Evolutionary conservation across 495 filamentous ascomycete species (phyloP).

Genomic region (Oidiodendron maius): DNA sequence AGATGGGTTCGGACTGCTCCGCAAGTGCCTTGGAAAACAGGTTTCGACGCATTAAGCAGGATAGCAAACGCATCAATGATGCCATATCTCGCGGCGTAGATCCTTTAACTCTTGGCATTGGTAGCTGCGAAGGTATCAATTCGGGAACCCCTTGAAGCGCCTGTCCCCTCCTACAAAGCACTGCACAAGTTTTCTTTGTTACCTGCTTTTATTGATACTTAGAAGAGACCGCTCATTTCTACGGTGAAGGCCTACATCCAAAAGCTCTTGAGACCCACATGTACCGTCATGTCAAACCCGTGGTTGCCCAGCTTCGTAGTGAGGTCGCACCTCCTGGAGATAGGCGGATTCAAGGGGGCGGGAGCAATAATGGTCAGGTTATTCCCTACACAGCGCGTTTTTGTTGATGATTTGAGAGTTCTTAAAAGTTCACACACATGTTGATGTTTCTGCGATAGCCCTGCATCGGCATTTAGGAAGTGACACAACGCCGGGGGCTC

Average conservation of each 20-base stretch:
- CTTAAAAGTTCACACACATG: not conserved
- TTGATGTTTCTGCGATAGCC: slow-evolving; percentile 1
- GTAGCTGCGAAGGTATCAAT: not conserved
- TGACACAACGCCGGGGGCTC: not conserved
- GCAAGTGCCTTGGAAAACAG: slow-evolving; percentile 18
- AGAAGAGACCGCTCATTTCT: slow-evolving; percentile 9
- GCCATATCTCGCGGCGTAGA: slow-evolving; percentile 22
- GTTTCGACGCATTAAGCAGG: slow-evolving; percentile 32
- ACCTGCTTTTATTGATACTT: not conserved
- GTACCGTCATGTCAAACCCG: not conserved
- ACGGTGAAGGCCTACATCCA: not conserved
- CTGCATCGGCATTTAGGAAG: not conserved
- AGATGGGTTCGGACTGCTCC: slow-evolving; percentile 21
- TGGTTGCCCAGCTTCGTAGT: too few species aligned
- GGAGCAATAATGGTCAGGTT: slow-evolving; percentile 5
- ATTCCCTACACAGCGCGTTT: slow-evolving; percentile 2
- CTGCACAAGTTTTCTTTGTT: slow-evolving; percentile 8
- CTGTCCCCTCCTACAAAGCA: not conserved
- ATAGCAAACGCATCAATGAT: slow-evolving; percentile 30
- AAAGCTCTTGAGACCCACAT: not conserved
- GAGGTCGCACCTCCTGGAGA: slow-evolving; percentile 2
- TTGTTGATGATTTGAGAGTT: not conserved
- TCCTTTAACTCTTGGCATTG: slow-evolving; percentile 18
- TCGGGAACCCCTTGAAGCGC: not conserved
- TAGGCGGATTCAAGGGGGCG: not conserved